These are phyloP conservation scores for Lactarius psammicola DNA, from an alignment of 768 basidiomycete species.

Conservation along the genomic window DNA sequence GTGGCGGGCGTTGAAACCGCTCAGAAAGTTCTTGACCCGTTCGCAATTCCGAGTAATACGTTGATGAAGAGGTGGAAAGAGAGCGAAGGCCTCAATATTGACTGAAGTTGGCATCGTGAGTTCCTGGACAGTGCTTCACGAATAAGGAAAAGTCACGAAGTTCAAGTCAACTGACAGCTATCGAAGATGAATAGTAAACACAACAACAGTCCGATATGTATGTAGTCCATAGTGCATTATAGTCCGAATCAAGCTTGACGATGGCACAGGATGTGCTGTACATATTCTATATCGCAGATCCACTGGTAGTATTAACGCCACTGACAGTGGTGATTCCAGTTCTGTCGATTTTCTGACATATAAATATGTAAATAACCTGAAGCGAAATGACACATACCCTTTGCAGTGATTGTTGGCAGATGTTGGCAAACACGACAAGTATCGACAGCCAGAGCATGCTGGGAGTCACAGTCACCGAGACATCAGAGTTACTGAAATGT, in stretches of 20 bases:
- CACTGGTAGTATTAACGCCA: constrained; percentile 7
- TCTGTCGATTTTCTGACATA: background rate
- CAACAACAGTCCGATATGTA: background rate
- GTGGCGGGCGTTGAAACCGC: constrained; percentile 43
- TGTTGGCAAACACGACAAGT: constrained; percentile 86
- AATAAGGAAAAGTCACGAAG: background rate
- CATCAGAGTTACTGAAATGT: constrained; percentile 1
- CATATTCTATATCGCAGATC: constrained; percentile 3
- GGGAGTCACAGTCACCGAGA: constrained; percentile 6
- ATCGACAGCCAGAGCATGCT: constrained; percentile 89
- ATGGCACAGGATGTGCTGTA: background rate
- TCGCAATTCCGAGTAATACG: constrained; percentile 41
- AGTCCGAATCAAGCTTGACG: constrained; percentile 1
- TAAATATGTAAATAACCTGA: background rate
- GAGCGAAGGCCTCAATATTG: constrained; percentile 38
- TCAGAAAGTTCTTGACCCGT: constrained; percentile 44
- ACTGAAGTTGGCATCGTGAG: constrained; percentile 17
- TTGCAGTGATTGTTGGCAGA: constrained; percentile 64
- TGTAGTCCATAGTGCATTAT: background rate
- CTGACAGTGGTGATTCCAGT: constrained; percentile 17
- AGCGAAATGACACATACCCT: constrained; percentile 38
- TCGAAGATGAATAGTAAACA: background rate
- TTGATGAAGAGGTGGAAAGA: constrained; percentile 40
- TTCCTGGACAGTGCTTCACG: background rate
- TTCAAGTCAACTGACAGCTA: background rate